phyloP scores from a whole-genome alignment of 371 early-diverging fungal genomes.

The Batrachochytrium dendrobatidis region DNA sequence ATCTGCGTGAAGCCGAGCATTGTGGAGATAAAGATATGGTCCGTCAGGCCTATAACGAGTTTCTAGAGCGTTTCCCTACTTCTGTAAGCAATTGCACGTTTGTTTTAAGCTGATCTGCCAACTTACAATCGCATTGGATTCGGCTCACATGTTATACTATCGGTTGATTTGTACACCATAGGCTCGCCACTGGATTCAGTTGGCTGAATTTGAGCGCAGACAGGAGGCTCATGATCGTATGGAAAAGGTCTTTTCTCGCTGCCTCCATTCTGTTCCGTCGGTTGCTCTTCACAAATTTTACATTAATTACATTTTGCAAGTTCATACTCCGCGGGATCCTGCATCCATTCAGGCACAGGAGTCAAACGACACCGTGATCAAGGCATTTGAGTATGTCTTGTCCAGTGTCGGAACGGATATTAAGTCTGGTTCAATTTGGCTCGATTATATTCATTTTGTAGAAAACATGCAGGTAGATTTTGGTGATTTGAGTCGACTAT shows the following conservation, averaged over 20 bases:
- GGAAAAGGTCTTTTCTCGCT: slow-evolving; percentile 78
- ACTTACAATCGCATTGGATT: background rate
- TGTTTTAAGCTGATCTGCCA: background rate
- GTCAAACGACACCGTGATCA: slow-evolving; percentile 59
- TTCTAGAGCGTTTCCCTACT: slow-evolving; percentile 74
- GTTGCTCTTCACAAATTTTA: slow-evolving; percentile 88
- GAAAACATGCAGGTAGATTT: slow-evolving; percentile 67
- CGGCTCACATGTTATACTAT: too few relatives aligned
- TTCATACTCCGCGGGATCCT: slow-evolving; percentile 41
- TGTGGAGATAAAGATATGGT: slow-evolving; percentile 45
- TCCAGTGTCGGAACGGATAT: slow-evolving; percentile 83
- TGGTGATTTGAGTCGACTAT: too few relatives aligned
- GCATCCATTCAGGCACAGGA: slow-evolving; percentile 51
- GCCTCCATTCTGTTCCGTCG: slow-evolving; percentile 68
- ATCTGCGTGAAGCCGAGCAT: slow-evolving; percentile 26
- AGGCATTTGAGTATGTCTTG: slow-evolving; percentile 84
- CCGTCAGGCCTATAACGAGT: slow-evolving; percentile 63
- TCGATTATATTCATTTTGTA: slow-evolving; percentile 77
- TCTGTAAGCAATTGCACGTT: slow-evolving; percentile 51
- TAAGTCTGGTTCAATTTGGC: slow-evolving; percentile 85
- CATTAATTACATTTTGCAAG: slow-evolving; percentile 74
- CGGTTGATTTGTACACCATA: slow-evolving; percentile 30
- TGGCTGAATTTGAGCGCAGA: slow-evolving; percentile 77
- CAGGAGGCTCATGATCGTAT: slow-evolving; percentile 62
- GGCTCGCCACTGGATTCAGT: slow-evolving; percentile 76